Percentiles rank a stretch among this genome's conserved stretches.
Conservation (phyloP, 148 eudicot species). For the Nepenthes gracilis region DNA sequence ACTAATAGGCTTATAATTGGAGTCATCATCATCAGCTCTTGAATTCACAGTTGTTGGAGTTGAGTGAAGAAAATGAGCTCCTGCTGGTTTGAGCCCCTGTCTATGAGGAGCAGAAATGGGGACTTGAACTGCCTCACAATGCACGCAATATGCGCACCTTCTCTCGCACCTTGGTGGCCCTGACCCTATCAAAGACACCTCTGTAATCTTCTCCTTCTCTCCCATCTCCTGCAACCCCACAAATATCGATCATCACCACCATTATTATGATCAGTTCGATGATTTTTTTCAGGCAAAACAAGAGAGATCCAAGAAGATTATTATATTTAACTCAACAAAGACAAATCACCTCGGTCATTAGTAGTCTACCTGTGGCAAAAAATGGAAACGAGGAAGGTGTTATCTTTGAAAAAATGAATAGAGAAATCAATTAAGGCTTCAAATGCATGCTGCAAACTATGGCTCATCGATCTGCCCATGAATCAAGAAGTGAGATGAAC, state of each 20-base stretch:
- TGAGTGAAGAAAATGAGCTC: not conserved
- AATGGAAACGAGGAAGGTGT: too few relatives aligned
- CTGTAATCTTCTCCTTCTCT: slow-evolving; percentile 10
- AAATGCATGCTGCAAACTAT: too few relatives aligned
- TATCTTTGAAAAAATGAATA: too few relatives aligned
- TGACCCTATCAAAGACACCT: slow-evolving; percentile 38
- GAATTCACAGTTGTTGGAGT: not conserved
- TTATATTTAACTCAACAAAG: not conserved
- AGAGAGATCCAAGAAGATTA: too few relatives aligned
- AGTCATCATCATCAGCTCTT: slow-evolving; percentile 19
- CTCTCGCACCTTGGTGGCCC: slow-evolving; percentile 53
- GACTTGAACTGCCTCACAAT: slow-evolving; percentile 50
- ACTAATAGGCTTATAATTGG: slow-evolving; percentile 62
- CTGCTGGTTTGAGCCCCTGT: slow-evolving; percentile 13
- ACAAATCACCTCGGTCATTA: not conserved
- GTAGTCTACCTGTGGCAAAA: not conserved
- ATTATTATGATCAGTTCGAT: not conserved
- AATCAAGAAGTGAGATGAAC: too few relatives aligned
- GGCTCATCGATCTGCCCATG: too few relatives aligned
- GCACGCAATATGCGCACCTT: slow-evolving; percentile 39
- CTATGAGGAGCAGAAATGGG: slow-evolving; percentile 16
- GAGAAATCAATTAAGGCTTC: too few relatives aligned
- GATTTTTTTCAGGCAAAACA: too few relatives aligned
- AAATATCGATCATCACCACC: not conserved
- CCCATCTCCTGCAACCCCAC: not conserved